Base-by-base conservation (phyloP, 257 asterid genomes). In the Solanum gracilifrons region DNA sequence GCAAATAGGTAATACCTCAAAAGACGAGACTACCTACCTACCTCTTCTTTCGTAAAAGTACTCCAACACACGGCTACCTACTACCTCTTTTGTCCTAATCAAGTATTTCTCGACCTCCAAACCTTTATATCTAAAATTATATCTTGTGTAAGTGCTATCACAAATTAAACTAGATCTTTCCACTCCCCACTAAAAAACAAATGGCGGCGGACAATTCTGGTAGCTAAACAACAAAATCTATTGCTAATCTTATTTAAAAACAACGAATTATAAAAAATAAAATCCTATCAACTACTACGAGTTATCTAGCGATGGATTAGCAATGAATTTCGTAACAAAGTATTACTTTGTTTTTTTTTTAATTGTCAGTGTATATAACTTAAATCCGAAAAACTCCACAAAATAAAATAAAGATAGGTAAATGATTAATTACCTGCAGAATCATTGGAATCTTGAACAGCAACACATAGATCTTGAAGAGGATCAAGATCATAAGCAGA, bases 401-500 rank as follows among this genome's bases (percentile, higher is more conserved):
- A 15, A 41, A 43, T 8, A 79, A 43, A 60, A 60, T 58, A 9
- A 60, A 79, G 37, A 79, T 43, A 25, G 37, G 6, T 20, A 25
- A 48, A 9, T 48, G 43, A 82, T 16, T 55, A 55, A 55, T 48
- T 82, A 82, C 85, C 69, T 18, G 62, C n/a, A 48, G 85, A 82
- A 9, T 31, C 18, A 9, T 48, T 82, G 69, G 69, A 18, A 48
- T 48, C 85, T 82, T 48, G 20, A 82, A 18, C 85, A 5, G 85
- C 85, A 82, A 82, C 85, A 29, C 85, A 82, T 10, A 82, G 43
- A 82, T 82, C 85, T 60, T 82, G 85, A 4, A 51, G 69, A 48
- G 85, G 69, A 35, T 82, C 85, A 82, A 82, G 85, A 82, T 82
- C 85, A 82, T 82, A 82, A 32, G 69, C 85, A 29, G 43, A 82